A percentile compares a stretch with the other conserved stretches of the same genome.
These are phyloP conservation scores for Secale cereale DNA, from an alignment of 176 grass and related monocot genomes.

Conservation along the genomic window DNA sequence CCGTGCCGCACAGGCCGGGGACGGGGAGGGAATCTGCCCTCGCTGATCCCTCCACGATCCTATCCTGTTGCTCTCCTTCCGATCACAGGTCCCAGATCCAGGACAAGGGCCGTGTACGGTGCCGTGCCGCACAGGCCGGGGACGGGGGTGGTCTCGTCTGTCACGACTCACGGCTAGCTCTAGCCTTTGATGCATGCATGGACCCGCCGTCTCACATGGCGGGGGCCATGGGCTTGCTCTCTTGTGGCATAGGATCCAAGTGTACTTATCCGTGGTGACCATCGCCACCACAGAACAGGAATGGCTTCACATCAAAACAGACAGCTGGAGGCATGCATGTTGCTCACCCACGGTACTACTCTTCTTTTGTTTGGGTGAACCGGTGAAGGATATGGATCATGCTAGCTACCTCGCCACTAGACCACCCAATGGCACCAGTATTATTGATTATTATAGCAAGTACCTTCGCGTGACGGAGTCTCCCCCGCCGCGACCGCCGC, in stretches of 20 bases:
- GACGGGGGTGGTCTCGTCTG: neutral
- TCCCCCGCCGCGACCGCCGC: neutral
- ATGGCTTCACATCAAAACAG: neutral
- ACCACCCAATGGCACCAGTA: neutral
- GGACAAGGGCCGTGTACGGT: too few relatives aligned
- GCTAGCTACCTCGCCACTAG: neutral
- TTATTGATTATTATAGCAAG: too few relatives aligned
- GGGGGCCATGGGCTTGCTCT: too few relatives aligned
- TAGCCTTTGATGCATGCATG: too few relatives aligned
- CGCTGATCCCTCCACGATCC: neutral
- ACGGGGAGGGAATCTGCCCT: neutral
- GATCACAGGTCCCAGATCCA: too few relatives aligned
- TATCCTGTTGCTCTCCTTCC: too few relatives aligned
- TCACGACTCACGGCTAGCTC: neutral
- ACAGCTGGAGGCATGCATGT: neutral
- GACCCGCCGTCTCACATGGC: neutral
- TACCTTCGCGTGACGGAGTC: too few relatives aligned
- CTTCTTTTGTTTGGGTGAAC: neutral
- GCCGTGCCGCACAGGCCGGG: too few relatives aligned
- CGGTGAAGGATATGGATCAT: neutral
- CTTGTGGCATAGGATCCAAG: neutral
- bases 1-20: neutral
- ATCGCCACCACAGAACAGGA: neutral
- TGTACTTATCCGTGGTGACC: neutral
- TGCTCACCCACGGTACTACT: neutral